Evolutionary conservation across 306 rosid genomes (phyloP).

Genomic region (Acacia acuminata): DNA sequence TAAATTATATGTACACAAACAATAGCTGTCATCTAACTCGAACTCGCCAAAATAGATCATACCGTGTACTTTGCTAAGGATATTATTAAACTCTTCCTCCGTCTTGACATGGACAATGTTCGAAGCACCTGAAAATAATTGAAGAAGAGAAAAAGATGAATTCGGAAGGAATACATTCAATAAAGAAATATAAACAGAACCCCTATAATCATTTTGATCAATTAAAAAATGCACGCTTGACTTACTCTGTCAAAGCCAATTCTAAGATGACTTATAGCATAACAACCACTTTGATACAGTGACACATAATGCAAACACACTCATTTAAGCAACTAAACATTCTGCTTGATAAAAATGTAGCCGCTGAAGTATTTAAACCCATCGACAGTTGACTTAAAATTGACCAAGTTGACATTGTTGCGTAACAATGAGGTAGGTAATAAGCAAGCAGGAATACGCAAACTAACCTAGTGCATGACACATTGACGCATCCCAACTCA

Average conservation of each 20-base stretch:
- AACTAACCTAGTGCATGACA: not conserved
- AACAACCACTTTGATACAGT: not conserved
- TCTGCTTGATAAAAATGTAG: not conserved
- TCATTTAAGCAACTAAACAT: not conserved
- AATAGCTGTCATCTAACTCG: not conserved
- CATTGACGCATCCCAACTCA: not conserved
- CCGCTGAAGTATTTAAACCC: not conserved
- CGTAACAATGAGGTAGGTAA: not conserved
- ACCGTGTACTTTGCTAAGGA: slow-evolving; percentile 60
- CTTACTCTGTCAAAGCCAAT: not conserved
- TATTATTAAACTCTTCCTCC: slow-evolving; percentile 52
- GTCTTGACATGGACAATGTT: slow-evolving; percentile 53
- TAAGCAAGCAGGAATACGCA: not conserved
- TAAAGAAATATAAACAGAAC: not conserved
- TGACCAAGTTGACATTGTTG: not conserved
- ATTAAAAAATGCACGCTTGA: not conserved
- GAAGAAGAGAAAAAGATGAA: not conserved
- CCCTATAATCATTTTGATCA: not conserved
- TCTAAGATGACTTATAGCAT: not conserved
- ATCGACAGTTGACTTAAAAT: not conserved
- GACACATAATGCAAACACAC: not conserved
- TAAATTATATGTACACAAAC: not conserved
- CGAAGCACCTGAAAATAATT: slow-evolving; percentile 54
- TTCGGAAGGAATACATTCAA: not conserved
- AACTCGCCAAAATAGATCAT: not conserved